Evolutionary conservation across 1,284 basidiomycete genomes (phyloP), one percentile per base, ranked within the genome.

Genomic region (Volvariella surrecta): DNA sequence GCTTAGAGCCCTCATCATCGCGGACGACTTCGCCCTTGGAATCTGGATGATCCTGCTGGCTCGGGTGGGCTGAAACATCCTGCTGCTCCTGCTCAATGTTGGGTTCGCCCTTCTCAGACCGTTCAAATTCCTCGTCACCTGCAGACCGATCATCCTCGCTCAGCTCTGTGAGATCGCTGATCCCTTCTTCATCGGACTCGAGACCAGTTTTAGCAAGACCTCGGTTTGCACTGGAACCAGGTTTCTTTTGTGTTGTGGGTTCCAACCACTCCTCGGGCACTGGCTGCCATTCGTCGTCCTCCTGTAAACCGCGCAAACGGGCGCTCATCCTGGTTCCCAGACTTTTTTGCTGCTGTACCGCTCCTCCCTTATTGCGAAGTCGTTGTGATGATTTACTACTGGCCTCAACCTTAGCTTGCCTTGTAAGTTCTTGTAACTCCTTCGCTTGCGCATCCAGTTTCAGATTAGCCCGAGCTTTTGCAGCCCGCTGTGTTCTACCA

Each of bases 241-340:
- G 43, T 44, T 4, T 40, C 39, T 37, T 45, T 40, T 40, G 44
- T 13, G 63, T 6, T 28, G 11, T 6, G 24, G 24, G 64, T 30
- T 63, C 54, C 46, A 88, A 53, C 85, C 86, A 88, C 53, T 86
- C 87, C 3, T 79, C 72, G 0, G 87, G 87, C 24, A 89, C 70
- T 47, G 74, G 67, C 58, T 89, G 83, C 86, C 87, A 89, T 52
- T 77, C 82, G 1, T 79, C 79, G 15, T 19, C n/a, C 7, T 80
- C 76, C 32, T 68, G 66, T 8, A 61, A 53, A 22, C 77, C 79
- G 42, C 80, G 67, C 44, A 88, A 57, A 20, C 86, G 67, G 2
- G 79, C 71, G 52, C 85, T 89, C 3, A 76, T 56, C 19, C 86
- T 66, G 2, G 80, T 82, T 0, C 84, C 83, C 24, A 67, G 44